phyloP scores from a whole-genome alignment of 768 basidiomycete species.

The Filobasidium floriforme region DNA sequence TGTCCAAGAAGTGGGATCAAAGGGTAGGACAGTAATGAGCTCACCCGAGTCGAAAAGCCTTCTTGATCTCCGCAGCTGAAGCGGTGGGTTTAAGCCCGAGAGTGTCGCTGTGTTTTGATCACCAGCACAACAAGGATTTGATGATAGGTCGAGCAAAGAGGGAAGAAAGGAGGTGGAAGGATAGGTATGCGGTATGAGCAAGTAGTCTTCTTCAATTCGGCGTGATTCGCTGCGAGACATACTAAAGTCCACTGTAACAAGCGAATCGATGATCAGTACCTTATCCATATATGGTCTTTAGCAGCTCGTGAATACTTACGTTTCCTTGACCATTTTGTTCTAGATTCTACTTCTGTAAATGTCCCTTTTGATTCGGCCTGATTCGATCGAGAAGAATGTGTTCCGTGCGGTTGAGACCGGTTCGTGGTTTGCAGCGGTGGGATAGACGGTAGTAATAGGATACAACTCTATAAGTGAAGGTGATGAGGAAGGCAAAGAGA shows the following conservation, averaged over 20 bases:
- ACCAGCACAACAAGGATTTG: neutral
- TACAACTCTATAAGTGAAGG: neutral
- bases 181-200: neutral
- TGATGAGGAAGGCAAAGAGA: neutral
- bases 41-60: slow-evolving; percentile 53
- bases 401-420: neutral
- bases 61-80: slow-evolving; percentile 76
- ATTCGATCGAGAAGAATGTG: neutral
- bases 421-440: neutral
- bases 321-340: slow-evolving; percentile 37
- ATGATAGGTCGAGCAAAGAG: too few species aligned
- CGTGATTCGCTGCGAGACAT: slow-evolving; percentile 9
- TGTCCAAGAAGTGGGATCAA: neutral
- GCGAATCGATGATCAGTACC: neutral
- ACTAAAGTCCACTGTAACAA: slow-evolving; percentile 41
- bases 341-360: neutral
- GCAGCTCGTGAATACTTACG: slow-evolving; percentile 24
- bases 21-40: slow-evolving; percentile 27
- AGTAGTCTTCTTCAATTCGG: neutral
- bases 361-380: neutral
- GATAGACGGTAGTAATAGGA: neutral
- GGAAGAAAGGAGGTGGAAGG: too few species aligned
- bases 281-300: neutral
- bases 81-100: slow-evolving; percentile 76
- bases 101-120: slow-evolving; percentile 52